phyloP scores from a whole-genome alignment of 176 grass and related monocot species.

The Eremochloa ophiuroides region DNA sequence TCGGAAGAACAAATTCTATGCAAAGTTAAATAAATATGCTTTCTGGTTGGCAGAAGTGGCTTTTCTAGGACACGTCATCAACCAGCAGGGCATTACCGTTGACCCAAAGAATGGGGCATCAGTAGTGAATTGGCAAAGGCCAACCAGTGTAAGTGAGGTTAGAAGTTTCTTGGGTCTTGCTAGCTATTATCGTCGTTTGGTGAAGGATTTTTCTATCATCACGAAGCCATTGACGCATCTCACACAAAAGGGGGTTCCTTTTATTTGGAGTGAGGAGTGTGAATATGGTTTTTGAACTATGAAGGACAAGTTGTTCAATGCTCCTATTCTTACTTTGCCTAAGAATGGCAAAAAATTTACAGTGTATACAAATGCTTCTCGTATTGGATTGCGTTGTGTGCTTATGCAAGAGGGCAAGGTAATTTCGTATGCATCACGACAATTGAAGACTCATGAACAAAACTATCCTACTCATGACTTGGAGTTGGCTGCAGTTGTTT shows the following conservation, averaged over 20 bases:
- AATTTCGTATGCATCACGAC: neutral
- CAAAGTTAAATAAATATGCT: neutral
- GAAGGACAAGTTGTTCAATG: neutral
- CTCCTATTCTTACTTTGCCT: neutral
- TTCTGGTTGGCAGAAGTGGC: neutral
- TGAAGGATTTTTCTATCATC: neutral
- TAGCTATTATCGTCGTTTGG: neutral
- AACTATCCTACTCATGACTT: neutral
- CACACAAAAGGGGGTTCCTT: no score
- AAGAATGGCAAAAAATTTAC: neutral
- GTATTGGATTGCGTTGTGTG: neutral
- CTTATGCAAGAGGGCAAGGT: neutral
- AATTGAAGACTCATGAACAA: neutral
- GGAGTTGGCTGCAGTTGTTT: neutral
- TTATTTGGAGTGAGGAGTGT: no score
- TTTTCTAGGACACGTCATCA: neutral
- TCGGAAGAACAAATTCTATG: no score
- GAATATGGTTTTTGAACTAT: neutral
- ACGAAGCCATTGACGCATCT: no score
- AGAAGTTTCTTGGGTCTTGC: neutral
- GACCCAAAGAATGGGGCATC: neutral
- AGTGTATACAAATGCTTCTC: neutral
- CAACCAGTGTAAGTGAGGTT: neutral
- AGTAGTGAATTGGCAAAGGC: no score
- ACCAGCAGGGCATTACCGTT: neutral